Evolutionary conservation across 2,329 filamentous ascomycete genomes (phyloP), one percentile per base, ranked within the genome.

Genomic region (Aspergillus piperis): DNA sequence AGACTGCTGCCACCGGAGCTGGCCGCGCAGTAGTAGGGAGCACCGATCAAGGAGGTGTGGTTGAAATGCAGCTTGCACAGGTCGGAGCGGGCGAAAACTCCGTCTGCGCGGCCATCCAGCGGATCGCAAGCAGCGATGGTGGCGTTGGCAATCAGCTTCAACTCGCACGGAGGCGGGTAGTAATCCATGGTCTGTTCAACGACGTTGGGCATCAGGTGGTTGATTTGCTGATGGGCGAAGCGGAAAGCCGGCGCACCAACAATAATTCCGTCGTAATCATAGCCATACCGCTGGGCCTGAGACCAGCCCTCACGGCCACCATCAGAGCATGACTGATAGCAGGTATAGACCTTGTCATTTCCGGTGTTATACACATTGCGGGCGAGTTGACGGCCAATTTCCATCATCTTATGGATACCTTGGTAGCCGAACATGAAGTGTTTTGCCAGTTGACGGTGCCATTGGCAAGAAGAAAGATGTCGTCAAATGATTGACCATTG

Each of bases 241-340:
- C 27, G 27, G 27, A 30, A 30, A 11, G 27, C 27, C 10, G 27
- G 27, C 27, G 82, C 81, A 44, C 80, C 81, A 1, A 73, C 72
- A 36, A 80, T 71, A 7, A 73, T 78, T 17, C 81, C 81, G 55
- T 83, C 81, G 59, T 77, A 82, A 50, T 80, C 76, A 8, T 78
- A 79, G 4, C 66, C 70, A 64, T 77, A 84, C 11, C 81, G 79
- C 68, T 85, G 83, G 2, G 82, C 73, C 68, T 84, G 82, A 57
- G 74, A 78, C 78, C 78, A 79, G 11, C 81, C 82, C 70, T 84
- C 80, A 41, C 82, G 77, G 0, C 81, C 83, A 13, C 83, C 83
- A 54, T 85, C 82, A 8, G 82, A 84, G 70, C 83, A 85, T 3
- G 81, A 82, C 62, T 83, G 77, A 63, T 81, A 85, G 71, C 84